A percentile compares a stretch with the other conserved stretches of the same genome.
phyloP scores from a whole-genome alignment of 495 filamentous ascomycete species.

The Penicillium coffeae region DNA sequence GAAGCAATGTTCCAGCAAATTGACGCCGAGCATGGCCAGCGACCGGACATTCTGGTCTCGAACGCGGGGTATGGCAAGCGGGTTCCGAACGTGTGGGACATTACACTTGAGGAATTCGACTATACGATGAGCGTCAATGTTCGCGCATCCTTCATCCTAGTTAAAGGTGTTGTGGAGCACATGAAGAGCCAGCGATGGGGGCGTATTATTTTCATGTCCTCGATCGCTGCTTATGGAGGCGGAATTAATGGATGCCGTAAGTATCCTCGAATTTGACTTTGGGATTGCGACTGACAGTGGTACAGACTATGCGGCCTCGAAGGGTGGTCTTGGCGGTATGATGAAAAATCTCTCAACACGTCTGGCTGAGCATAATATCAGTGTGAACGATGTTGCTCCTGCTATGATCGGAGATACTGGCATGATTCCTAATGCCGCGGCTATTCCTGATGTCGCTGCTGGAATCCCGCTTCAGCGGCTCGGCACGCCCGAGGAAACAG shows the following conservation, averaged over 20 bases:
- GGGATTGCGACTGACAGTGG: not conserved
- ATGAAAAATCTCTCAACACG: conserved; percentile 63
- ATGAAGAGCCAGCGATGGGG: conserved; percentile 64
- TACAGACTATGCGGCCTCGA: conserved; percentile 61
- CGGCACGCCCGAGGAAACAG: conserved; percentile 63
- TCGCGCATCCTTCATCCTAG: conserved; percentile 60
- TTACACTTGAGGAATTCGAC: conserved; percentile 61
- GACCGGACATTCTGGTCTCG: conserved; percentile 60
- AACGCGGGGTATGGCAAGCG: conserved; percentile 55
- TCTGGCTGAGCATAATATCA: conserved; percentile 61
- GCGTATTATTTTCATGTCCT: conserved; percentile 64
- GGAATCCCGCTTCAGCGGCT: conserved; percentile 60
- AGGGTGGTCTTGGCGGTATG: conserved; percentile 62
- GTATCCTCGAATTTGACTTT: conserved; percentile 10
- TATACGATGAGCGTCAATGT: conserved; percentile 63
- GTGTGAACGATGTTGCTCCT: conserved; percentile 71
- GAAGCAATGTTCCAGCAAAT: conserved; percentile 50
- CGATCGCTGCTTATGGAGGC: conserved; percentile 61
- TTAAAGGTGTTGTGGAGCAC: conserved; percentile 59
- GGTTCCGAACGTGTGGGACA: conserved; percentile 48
- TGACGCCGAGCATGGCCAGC: conserved; percentile 45
- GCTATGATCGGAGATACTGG: conserved; percentile 70
- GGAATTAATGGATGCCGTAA: conserved; percentile 64
- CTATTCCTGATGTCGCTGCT: conserved; percentile 49
- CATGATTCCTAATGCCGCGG: conserved; percentile 58